Base-by-base conservation (phyloP, 257 asterid genomes). In the Fraxinus excelsior region DNA sequence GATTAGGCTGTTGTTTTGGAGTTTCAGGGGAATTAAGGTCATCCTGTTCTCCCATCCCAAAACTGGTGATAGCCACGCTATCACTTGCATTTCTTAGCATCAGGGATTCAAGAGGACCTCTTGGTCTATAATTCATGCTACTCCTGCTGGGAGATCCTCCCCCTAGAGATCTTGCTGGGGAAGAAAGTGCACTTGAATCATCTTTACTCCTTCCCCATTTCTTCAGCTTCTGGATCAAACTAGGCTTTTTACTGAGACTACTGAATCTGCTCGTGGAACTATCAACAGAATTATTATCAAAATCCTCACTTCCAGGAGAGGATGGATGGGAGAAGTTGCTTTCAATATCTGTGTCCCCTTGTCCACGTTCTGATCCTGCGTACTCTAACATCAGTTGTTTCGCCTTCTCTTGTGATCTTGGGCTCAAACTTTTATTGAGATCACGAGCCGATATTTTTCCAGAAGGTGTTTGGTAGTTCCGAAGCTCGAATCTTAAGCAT, bases 321-420 rank as follows among this genome's bases (percentile, higher is more conserved):
- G 88, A 90, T 46, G 91, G 92, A 62, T 91, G 97, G 5, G 91
- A 87, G 32, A 91, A 90, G 79, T 93, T 91, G 90, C 98, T 96
- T 69, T 90, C 99, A 44, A 88, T 78, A 82, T 95, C 99, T 0
- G 97, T 93, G 82, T 95, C 98, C 19, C 96, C 98, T 78, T 92
- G 97, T 16, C 97, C 98, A 44, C 96, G 96, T 80, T 95, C 99
- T 11, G 99, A 93, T 74, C 94, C 98, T 37, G 99, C 97, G 37
- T 91, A 96, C 76, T 96, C 99, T 66, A 90, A 67, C 96, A 96
- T 89, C 32, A 96, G 87, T 76, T 90, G 94, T 83, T 96, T 96
- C 16, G 98, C 99, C 86, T 74, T 89, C 74, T 89, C 96, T 75
- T 85, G 99, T 32, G 98, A 93, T 79, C 81, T 91, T 2, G 99